A percentile compares a stretch with the other conserved stretches of the same genome.
phyloP scores from a whole-genome alignment of 1,284 basidiomycete species.

The Phlebopus sp. region DNA sequence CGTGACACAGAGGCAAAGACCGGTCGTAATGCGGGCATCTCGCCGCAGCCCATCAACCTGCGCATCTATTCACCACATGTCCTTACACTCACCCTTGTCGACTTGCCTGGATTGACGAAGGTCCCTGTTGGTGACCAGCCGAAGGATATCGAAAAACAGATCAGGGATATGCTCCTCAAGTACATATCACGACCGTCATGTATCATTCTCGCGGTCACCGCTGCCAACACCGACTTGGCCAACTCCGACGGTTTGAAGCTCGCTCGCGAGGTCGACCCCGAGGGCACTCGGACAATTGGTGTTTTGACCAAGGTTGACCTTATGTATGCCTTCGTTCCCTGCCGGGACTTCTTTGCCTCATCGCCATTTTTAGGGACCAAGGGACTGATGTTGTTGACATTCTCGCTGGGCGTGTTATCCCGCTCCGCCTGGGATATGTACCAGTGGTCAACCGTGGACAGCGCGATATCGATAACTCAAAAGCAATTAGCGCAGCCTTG shows the following conservation, averaged over 20 bases:
- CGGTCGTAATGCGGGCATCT: constrained; percentile 95
- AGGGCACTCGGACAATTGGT: constrained; percentile 94
- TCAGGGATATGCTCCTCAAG: constrained; percentile 94
- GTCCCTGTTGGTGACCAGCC: constrained; percentile 98
- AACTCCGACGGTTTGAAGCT: constrained; percentile 98
- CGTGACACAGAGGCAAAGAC: constrained; percentile 98
- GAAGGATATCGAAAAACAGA: constrained; percentile 96
- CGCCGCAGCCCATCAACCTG: constrained; percentile 93
- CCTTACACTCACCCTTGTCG: constrained; percentile 94
- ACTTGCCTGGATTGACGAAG: constrained; percentile 95
- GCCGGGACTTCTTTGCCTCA: constrained; percentile 14
- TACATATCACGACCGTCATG: constrained; percentile 91
- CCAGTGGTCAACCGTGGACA: constrained; percentile 98
- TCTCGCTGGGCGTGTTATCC: constrained; percentile 94
- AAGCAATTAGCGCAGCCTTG: constrained; percentile 81
- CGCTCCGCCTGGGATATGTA: constrained; percentile 93
- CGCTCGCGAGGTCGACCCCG: constrained; percentile 95
- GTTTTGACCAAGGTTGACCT: constrained; percentile 97
- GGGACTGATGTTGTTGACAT: constrained; percentile 99
- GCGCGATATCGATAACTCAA: constrained; percentile 89
- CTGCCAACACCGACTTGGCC: constrained; percentile 95
- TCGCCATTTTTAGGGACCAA: constrained; percentile 63
- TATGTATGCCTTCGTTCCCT: constrained; percentile 58
- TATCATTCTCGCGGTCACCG: constrained; percentile 93
- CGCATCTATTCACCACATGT: constrained; percentile 97